These are phyloP conservation scores for Trichomonascus vanleenenianus DNA, from an alignment of 805 yeast genomes.

Conservation along the genomic window DNA sequence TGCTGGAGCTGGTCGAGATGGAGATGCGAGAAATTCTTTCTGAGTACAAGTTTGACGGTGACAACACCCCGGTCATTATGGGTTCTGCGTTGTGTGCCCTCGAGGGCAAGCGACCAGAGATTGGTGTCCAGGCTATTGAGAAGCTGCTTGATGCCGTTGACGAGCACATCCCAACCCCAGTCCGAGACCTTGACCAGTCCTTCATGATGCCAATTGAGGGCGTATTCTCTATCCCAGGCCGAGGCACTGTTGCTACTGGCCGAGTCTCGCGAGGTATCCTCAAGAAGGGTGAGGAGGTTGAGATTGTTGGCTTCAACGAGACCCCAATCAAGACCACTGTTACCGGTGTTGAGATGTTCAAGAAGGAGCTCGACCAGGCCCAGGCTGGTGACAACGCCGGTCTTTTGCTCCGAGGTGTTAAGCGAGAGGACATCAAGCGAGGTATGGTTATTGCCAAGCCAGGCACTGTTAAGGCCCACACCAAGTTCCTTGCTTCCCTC, in stretches of 20 bases:
- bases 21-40: constrained; percentile 96
- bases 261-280: constrained; percentile 97
- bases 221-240: constrained; percentile 96
- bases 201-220: constrained; percentile 97
- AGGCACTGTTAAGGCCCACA: constrained; percentile 85
- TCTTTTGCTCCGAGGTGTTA: constrained; percentile 92
- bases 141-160: constrained; percentile 89
- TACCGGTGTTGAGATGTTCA: constrained; percentile 99
- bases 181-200: constrained; percentile 91
- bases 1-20: constrained; percentile 99
- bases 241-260: constrained; percentile 99
- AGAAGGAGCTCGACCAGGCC: constrained; percentile 95
- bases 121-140: constrained; percentile 78
- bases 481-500: constrained; percentile 86
- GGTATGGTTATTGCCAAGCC: constrained; percentile 98
- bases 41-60: constrained; percentile 96
- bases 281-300: constrained; percentile 98
- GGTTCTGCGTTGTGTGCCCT: constrained; percentile 98
- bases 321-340: constrained; percentile 87
- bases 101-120: constrained; percentile 80
- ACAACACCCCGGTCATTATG: constrained; percentile 94
- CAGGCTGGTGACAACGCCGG: constrained; percentile 99
- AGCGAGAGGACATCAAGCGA: constrained; percentile 93
- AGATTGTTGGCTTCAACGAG: constrained; percentile 87
- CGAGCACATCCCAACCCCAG: constrained; percentile 91